These are phyloP conservation scores for Cutaneotrichosporon sp. DNA, from an alignment of 1,284 basidiomycete species.

Conservation along the genomic window DNA sequence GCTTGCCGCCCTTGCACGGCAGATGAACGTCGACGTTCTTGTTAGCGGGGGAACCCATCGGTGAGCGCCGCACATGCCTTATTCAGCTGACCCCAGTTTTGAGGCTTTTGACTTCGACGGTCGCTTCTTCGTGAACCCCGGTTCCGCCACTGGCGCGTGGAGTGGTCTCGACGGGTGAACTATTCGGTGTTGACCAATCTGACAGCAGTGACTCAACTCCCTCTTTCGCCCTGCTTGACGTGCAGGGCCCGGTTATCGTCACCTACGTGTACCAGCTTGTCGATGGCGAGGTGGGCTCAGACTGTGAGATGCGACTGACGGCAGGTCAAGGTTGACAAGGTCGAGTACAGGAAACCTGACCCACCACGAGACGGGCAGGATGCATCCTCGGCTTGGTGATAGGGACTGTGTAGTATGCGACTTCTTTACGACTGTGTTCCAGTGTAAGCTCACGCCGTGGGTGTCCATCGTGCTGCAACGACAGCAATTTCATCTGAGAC, in stretches of 20 bases:
- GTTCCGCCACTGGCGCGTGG: slow-evolving; percentile 94
- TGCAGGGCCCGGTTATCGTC: slow-evolving; percentile 88
- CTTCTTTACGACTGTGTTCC: too few relatives aligned
- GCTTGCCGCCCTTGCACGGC: slow-evolving; percentile 76
- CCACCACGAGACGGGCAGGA: slow-evolving; percentile 26
- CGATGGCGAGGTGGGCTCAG: slow-evolving; percentile 70
- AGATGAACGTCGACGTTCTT: slow-evolving; percentile 96
- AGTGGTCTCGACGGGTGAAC: slow-evolving; percentile 64
- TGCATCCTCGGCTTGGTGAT: slow-evolving; percentile 1
- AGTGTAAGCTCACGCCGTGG: too few relatives aligned
- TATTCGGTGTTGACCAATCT: neutral
- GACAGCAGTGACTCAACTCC: slow-evolving; percentile 59
- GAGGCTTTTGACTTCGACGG: slow-evolving; percentile 88
- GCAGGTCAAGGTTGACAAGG: slow-evolving; percentile 49
- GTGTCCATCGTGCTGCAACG: too few relatives aligned
- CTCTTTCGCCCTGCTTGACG: slow-evolving; percentile 89
- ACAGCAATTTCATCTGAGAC: too few relatives aligned
- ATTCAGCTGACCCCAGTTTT: slow-evolving; percentile 57
- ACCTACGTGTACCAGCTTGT: slow-evolving; percentile 94
- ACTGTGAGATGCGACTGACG: neutral
- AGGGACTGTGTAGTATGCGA: too few relatives aligned
- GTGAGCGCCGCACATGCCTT: slow-evolving; percentile 53
- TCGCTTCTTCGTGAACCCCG: slow-evolving; percentile 94
- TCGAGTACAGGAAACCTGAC: slow-evolving; percentile 50
- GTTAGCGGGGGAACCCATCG: slow-evolving; percentile 90